Evolutionary conservation across 108 stramenopile species (phyloP).

Genomic region (Nannochloropsis gaditana): DNA sequence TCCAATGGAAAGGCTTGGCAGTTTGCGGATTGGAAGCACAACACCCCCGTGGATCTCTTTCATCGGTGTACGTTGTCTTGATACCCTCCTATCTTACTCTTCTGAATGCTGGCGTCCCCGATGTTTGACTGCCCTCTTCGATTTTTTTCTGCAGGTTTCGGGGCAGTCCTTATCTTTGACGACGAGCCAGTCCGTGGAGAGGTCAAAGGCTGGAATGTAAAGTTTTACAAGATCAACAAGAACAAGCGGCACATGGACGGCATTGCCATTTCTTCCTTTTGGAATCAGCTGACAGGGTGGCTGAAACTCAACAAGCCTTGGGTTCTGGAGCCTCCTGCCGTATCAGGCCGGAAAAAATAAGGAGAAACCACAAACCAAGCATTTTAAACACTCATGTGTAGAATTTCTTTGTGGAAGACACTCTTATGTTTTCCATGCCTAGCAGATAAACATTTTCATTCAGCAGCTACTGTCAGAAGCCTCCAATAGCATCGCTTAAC

Average conservation of each 20-base stretch:
- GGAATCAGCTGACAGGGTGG: neutral
- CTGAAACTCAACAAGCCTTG: constrained; percentile 21
- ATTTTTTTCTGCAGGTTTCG: neutral
- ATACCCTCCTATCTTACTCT: too few species aligned
- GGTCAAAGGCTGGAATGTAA: constrained; percentile 10
- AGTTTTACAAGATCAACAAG: constrained; percentile 22
- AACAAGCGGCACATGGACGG: constrained; percentile 17
- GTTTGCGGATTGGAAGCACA: constrained; percentile 19
- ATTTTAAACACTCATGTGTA: neutral
- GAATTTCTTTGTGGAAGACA: too few species aligned
- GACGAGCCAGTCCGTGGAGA: constrained; percentile 2
- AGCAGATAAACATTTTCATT: too few species aligned
- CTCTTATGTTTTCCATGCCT: too few species aligned
- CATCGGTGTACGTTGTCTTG: constrained; percentile 6
- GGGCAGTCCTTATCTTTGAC: constrained; percentile 14
- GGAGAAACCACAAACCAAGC: neutral
- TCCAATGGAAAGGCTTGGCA: constrained; percentile 20
- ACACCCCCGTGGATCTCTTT: constrained; percentile 22
- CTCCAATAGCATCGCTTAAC: too few species aligned
- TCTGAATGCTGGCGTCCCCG: too few species aligned
- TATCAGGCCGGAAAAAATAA: neutral
- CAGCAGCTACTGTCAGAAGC: too few species aligned
- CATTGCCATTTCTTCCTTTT: neutral
- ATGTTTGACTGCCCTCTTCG: too few species aligned
- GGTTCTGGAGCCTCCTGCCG: neutral